These are phyloP conservation scores for Ammopiptanthus mongolicus DNA, from an alignment of 306 rosid species.

Conservation along the genomic window DNA sequence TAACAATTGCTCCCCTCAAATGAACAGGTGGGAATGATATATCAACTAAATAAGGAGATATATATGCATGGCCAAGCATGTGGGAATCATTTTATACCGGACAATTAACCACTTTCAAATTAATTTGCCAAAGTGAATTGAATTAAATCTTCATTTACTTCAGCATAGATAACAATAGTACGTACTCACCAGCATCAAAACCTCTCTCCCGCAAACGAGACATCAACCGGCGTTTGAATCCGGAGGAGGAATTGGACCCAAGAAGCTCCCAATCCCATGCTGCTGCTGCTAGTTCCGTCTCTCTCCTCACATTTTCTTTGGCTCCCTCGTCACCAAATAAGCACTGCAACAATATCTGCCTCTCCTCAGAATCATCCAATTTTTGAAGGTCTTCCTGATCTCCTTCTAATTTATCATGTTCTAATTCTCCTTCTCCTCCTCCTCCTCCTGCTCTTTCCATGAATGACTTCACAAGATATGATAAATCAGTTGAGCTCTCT, in stretches of 20 bases:
- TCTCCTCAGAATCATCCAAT: conserved; percentile 35
- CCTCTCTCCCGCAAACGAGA: conserved; percentile 54
- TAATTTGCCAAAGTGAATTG: not conserved
- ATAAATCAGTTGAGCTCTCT: conserved; percentile 52
- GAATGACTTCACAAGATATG: conserved; percentile 72
- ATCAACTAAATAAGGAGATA: not conserved
- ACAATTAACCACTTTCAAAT: not conserved
- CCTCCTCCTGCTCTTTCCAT: conserved; percentile 37
- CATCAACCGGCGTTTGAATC: conserved; percentile 63
- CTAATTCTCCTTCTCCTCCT: not conserved
- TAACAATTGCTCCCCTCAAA: not conserved
- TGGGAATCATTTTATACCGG: not conserved
- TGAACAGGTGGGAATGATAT: not conserved
- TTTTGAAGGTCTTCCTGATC: conserved; percentile 6
- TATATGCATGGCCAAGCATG: too few relatives aligned
- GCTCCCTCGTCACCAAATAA: conserved; percentile 27
- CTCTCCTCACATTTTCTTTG: conserved; percentile 36
- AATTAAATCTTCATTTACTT: not conserved
- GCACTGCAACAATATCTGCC: conserved; percentile 14
- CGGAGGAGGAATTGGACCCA: conserved; percentile 26
- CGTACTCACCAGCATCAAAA: conserved; percentile 81
- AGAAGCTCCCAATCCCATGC: not conserved
- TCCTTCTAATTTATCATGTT: not conserved
- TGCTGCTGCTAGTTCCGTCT: conserved; percentile 33
- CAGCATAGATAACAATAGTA: too few relatives aligned